Evolutionary conservation across 106 monocot species (phyloP), one percentile per base, ranked within the genome.

Genomic region (Dendrobium nobile): DNA sequence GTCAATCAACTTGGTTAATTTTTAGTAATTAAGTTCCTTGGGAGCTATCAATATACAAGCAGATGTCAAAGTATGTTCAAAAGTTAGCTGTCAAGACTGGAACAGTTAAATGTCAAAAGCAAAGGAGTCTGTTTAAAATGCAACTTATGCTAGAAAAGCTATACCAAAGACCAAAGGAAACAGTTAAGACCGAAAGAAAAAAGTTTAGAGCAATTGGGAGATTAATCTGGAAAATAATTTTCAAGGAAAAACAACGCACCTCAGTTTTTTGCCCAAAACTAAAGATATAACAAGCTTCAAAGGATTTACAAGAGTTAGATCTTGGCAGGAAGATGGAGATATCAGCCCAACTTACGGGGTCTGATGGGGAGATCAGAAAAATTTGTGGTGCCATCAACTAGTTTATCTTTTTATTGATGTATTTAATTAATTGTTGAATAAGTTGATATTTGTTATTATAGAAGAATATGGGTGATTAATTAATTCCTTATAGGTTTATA

Each of bases 261-360:
- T 96, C 96, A 9, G 96, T 96, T 76, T 85, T 93, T 75, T 91
- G 85, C 93, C 93, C 81, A 96, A 78, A 4, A 84, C 88, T 47
- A 96, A 84, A 43, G 96, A 96, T 61, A 93, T 9, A 43, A 88
- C 87, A 93, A 78, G 96, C 96, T 75, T 93, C 64, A 93, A 79
- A 96, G 88, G 54, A 96, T n/a, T 96, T 59, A 96, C 56, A 41
- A 96, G 90, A 13, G 96, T 96, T 68, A 91, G 77, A 77, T 96
- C 96, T 88, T 96, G 89, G 47, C 91, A 91, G n/a, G 7, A 93
- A 79, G 84, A 87, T 95, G 92, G 95, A 24, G 85, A 59, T 78
- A 58, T 95, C 22, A 73, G 81, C 5, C 86, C 87, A 0, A n/a
- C 84, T 90, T 54, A 92, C 88, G 0, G 95, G 91, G 7, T 22